phyloP scores from a whole-genome alignment of 1,139 yeast species.

The Geotrichum armillariae region DNA sequence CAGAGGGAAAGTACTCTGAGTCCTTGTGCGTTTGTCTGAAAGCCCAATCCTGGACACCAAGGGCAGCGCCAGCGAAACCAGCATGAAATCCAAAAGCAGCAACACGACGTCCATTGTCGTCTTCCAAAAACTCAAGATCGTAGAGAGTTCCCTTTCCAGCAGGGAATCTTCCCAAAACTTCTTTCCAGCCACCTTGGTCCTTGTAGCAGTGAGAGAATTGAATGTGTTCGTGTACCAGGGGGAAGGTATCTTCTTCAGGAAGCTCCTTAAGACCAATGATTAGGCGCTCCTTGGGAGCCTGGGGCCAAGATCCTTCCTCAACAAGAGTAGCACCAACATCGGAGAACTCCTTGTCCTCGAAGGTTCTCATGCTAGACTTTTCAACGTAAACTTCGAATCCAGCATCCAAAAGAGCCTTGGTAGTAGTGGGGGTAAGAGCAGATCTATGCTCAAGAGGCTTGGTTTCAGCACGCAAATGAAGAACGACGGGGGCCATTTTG shows the following conservation, averaged over 20 bases:
- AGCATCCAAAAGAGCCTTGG: conserved; percentile 78
- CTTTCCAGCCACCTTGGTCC: conserved; percentile 96
- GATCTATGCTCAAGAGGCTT: conserved; percentile 98
- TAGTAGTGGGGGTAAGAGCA: conserved; percentile 89
- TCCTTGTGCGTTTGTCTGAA: conserved; percentile 75
- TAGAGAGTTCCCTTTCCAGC: conserved; percentile 87
- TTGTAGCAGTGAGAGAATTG: conserved; percentile 99
- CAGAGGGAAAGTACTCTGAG: conserved; percentile 61
- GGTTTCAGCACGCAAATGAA: conserved; percentile 88
- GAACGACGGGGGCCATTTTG: conserved; percentile 40
- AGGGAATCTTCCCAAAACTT: conserved; percentile 84
- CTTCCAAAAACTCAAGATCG: conserved; percentile 91
- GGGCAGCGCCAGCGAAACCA: conserved; percentile 98
- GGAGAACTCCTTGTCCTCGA: conserved; percentile 71
- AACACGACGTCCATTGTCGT: conserved; percentile 94
- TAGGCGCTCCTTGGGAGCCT: conserved; percentile 86
- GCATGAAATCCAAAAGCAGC: conserved; percentile 99
- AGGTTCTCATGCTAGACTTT: conserved; percentile 80
- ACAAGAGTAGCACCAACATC: conserved; percentile 81
- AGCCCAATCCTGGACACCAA: conserved; percentile 93
- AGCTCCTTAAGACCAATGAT: conserved; percentile 93
- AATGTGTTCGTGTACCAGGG: conserved; percentile 90
- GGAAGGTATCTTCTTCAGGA: conserved; percentile 95
- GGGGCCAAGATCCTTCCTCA: conserved; percentile 89
- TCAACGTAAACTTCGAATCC: conserved; percentile 90